Conservation (phyloP, 2,329 filamentous ascomycete genomes). For the Cladosporium sp. region DNA sequence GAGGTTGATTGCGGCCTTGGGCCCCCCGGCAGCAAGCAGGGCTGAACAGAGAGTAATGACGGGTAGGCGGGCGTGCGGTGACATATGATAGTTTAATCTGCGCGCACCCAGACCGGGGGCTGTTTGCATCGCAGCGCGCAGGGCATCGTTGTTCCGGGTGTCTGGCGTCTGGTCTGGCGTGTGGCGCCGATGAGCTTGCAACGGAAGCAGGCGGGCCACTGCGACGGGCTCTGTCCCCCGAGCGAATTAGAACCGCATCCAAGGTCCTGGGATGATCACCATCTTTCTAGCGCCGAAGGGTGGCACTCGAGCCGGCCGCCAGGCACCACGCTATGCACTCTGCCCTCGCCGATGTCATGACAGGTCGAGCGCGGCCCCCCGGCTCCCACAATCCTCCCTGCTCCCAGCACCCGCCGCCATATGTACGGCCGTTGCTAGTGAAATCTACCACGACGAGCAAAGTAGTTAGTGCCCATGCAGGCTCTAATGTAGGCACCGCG, state of each 20-base stretch:
- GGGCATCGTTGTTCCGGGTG: constrained; percentile 1
- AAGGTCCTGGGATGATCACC: not conserved
- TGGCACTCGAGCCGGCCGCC: constrained; percentile 1
- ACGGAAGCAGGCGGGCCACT: not conserved
- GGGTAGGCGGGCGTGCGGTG: not conserved
- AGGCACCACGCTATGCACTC: constrained; percentile 1
- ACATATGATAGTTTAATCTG: constrained; percentile 11
- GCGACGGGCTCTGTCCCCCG: not conserved
- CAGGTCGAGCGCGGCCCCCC: constrained; percentile 7
- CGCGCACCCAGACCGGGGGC: not conserved
- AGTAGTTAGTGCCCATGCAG: not conserved
- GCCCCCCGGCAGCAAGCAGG: constrained; percentile 1
- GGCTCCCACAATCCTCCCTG: not conserved
- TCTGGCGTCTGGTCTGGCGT: not conserved
- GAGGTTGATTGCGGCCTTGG: constrained; percentile 4
- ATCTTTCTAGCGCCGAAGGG: constrained; percentile 14
- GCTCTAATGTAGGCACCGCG: constrained; percentile 7
- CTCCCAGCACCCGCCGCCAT: not conserved
- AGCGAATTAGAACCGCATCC: not conserved
- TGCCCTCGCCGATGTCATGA: not conserved
- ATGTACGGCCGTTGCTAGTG: constrained; percentile 4
- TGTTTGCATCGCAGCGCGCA: constrained; percentile 7
- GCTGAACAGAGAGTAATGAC: constrained; percentile 1
- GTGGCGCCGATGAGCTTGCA: not conserved
- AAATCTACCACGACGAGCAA: not conserved